These are phyloP conservation scores for Wickerhamia fluorescens DNA, from an alignment of 805 yeast genomes.

Conservation along the genomic window DNA sequence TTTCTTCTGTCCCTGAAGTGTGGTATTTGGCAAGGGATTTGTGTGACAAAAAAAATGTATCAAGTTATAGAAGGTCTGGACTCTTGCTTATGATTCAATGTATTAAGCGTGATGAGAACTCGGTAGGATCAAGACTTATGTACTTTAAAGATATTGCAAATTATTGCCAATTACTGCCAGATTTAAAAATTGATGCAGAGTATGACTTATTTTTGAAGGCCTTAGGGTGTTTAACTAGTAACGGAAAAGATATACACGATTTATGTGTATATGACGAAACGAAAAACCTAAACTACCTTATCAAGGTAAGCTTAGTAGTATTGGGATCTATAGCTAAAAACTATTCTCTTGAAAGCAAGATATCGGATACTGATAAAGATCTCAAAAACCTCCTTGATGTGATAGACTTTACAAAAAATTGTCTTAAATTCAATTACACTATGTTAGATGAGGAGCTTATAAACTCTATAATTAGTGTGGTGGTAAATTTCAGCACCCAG, in stretches of 20 bases:
- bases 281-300: constrained; percentile 14
- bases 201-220: constrained; percentile 44
- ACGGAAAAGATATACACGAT: constrained; percentile 49
- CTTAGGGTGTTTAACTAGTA: constrained; percentile 40
- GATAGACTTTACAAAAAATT: constrained; percentile 33
- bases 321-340: constrained; percentile 1
- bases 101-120: constrained; percentile 44
- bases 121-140: constrained; percentile 42
- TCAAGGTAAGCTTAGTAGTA: constrained; percentile 2
- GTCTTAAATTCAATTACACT: constrained; percentile 42
- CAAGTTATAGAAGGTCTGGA: constrained; percentile 36
- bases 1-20: constrained; percentile 59
- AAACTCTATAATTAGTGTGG: constrained; percentile 20
- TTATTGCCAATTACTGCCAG: constrained; percentile 30
- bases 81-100: constrained; percentile 50
- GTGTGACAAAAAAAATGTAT: constrained; percentile 34
- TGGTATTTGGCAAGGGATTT: constrained; percentile 65
- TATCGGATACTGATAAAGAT: constrained; percentile 8
- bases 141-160: constrained; percentile 55
- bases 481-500: constrained; percentile 31
- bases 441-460: constrained; percentile 34
- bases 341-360: no score
- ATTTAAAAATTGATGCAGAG: constrained; percentile 43
- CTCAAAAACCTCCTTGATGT: constrained; percentile 10
- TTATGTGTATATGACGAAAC: constrained; percentile 38